Percentiles rank a stretch among this genome's conserved stretches.
Conservation (phyloP, 2,329 filamentous ascomycete genomes). For the Westerdykella sp. region DNA sequence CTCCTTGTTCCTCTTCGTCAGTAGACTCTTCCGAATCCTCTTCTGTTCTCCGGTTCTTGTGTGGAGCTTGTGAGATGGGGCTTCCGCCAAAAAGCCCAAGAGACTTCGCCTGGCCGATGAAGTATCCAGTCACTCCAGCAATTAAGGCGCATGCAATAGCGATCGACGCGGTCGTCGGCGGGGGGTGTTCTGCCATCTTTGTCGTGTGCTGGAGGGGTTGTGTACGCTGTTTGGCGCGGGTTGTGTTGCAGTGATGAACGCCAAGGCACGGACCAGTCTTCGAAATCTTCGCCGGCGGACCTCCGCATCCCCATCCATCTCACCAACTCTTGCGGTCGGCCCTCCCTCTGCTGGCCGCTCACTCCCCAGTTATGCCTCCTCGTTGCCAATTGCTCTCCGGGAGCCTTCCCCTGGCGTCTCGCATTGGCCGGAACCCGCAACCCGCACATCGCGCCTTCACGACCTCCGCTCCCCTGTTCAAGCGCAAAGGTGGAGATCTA, state of each 20-base stretch:
- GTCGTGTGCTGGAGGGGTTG: not conserved
- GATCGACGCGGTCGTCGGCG: conserved; percentile 53
- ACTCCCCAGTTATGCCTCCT: conserved; percentile 19
- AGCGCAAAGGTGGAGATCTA: conserved; percentile 29
- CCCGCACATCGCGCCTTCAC: conserved; percentile 23
- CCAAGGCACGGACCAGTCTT: conserved; percentile 3
- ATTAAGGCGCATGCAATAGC: conserved; percentile 69
- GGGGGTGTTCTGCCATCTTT: conserved; percentile 34
- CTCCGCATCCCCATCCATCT: conserved; percentile 13
- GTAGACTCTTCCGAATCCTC: conserved; percentile 24
- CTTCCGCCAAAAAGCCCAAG: conserved; percentile 66
- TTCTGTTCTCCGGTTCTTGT: conserved; percentile 9
- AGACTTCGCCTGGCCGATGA: conserved; percentile 57
- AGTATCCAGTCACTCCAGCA: conserved; percentile 69
- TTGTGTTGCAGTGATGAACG: not conserved
- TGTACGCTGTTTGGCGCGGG: not conserved
- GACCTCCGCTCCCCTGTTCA: conserved; percentile 16
- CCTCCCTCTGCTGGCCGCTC: conserved; percentile 9
- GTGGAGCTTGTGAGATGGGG: conserved; percentile 24
- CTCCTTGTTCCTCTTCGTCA: conserved; percentile 32
- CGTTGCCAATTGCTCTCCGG: conserved; percentile 27
- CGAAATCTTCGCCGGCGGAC: conserved; percentile 22
- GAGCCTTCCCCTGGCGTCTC: conserved; percentile 10
- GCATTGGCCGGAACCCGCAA: conserved; percentile 9
- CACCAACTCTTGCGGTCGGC: conserved; percentile 9